phyloP scores from a whole-genome alignment of 139 green algal species.

The Trebouxia sp. region DNA sequence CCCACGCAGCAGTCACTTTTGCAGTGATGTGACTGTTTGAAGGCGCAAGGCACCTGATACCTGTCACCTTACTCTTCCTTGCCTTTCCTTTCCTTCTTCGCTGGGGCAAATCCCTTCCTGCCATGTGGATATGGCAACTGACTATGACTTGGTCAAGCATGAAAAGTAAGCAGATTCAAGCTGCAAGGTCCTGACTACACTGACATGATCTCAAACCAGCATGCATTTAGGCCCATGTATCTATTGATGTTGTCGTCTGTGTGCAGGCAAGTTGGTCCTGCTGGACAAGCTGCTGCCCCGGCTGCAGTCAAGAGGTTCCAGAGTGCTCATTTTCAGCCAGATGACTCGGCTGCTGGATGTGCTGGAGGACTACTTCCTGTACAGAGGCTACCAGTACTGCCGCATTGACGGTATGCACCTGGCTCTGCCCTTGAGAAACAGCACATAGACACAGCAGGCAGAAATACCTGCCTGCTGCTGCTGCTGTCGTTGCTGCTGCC shows the following conservation, averaged over 20 bases:
- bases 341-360: conserved; percentile 98
- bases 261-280: conserved; percentile 87
- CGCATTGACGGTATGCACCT: conserved; percentile 65
- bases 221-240: background rate
- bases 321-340: conserved; percentile 93
- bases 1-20: background rate
- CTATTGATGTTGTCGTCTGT: background rate
- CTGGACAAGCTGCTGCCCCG: conserved; percentile 89
- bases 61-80: no score
- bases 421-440: no score
- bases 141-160: no score
- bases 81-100: no score
- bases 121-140: no score
- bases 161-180: no score
- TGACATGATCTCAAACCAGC: background rate
- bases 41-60: no score
- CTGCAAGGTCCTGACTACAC: background rate
- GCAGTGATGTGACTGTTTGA: no score
- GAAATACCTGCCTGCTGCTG: no score
- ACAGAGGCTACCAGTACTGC: conserved; percentile 70
- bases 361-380: conserved; percentile 95
- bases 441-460: no score
- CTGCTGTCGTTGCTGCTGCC: no score
- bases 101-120: no score
- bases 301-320: conserved; percentile 74